Evolutionary conservation across 257 asterid species (phyloP), one percentile per base, ranked within the genome.

Genomic region (Nyctanthes arbortristis): DNA sequence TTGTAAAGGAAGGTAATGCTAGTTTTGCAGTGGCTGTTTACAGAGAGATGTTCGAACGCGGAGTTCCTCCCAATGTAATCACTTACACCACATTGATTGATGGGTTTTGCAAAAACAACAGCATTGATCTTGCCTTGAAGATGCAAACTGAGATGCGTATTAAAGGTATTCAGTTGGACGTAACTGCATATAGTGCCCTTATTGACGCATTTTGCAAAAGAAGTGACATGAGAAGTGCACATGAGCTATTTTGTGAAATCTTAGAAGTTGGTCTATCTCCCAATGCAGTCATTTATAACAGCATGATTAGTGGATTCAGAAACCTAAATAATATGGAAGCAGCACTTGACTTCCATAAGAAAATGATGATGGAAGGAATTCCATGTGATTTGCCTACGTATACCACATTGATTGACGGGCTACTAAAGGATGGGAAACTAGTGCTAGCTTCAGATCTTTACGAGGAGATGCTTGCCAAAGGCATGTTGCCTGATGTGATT

Each of bases 391-490:
- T 84, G 81, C 77, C 68, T 34, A 92, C 92, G 37, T 92, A 92
- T 75, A 92, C 98, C 61, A 88, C 98, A 13, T 73, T 92, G 77
- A 86, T 92, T 37, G 96, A 88, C 72, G 94, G 87, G 74, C 79
- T 84, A 47, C 69, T 89, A 24, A 89, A 84, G 70, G 88, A 70
- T 35, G 96, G 96, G 66, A 80, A 88, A 43, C 49, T 84, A 61
- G 61, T 70, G 20, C 78, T 73, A 25, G 96, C 94, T 24, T 83
- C 88, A 3, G 87, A 84, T 65, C 30, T 89, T 67, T 92, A 84
- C 78, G 75, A 74, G 67, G 92, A 92, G 84, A 88, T 89, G 94
- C 87, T 88, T 68, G 76, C 71, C n/a, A 84, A 76, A 84, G 84
- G 74, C 67, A 80, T 89, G 49, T 36, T 64, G 45, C 98, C 98